Base-by-base conservation (phyloP, 495 filamentous ascomycete genomes). In the Staphylotrichum longicolle region DNA sequence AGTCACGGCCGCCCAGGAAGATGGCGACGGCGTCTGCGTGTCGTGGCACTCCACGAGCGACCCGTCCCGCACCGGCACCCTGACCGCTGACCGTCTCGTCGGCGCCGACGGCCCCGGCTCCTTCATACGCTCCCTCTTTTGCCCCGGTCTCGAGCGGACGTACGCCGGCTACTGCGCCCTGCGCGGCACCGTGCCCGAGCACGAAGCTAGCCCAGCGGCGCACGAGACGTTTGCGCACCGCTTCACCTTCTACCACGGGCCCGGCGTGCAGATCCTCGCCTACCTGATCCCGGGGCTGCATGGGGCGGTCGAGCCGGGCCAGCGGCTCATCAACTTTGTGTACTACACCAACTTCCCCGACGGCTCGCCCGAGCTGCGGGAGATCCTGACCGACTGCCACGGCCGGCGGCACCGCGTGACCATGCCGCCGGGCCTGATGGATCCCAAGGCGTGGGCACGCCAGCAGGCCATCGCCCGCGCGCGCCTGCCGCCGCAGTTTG, bases 61-160 rank as follows among this genome's bases (percentile, higher is more conserved):
- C n/a, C 45, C 45, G 5, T 47, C 45, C 5, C n/a, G 4, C n/a
- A 47, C 45, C n/a, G 45, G 45, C n/a, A 47, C 14, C 45, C 45
- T 47, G 14, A 5, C 3, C 4, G 45, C 45, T 2, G 45, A 47
- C 14, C 45, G 45, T 5, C 5, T 20, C 45, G 15, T 47, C n/a
- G 45, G 45, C 14, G 45, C 45, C 45, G 45, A 47, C 45, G 45
- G 45, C n/a, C 45, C 45, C n/a, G 30, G 45, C 45, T 47, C 45
- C 20, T 30, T 30, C 45, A 9, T 47, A 3, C 45, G 45, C 45
- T 47, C 45, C 5, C 45, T 47, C 5, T 47, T 47, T 30, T 5
- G 5, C n/a, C 45, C 45, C 45, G 15, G 11, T 7, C 5, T 47
- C 4, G 45, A 47, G 45, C 45, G 45, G 7, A 47, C 10, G 0